Evolutionary conservation across 495 filamentous ascomycete genomes (phyloP).

Genomic region (Echria macrotheca): DNA sequence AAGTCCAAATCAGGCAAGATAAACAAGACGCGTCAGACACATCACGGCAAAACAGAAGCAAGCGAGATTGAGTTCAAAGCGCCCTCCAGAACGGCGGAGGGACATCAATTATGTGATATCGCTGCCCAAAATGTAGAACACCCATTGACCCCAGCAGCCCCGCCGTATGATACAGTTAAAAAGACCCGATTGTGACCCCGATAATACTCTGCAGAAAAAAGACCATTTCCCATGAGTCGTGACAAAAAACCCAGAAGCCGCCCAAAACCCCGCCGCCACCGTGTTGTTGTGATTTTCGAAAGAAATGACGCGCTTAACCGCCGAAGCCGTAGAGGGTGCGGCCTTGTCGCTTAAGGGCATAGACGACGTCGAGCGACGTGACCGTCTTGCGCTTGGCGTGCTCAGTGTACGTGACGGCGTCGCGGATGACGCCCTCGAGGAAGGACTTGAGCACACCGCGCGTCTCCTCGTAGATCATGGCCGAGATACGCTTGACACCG

Average conservation of each 20-base stretch:
- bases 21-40: conserved; percentile 11
- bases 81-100: conserved; percentile 7
- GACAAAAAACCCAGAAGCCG: conserved; percentile 11
- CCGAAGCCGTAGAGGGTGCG: conserved; percentile 96
- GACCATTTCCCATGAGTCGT: conserved; percentile 21
- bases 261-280: conserved; percentile 2
- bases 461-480: conserved; percentile 99
- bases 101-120: conserved; percentile 21
- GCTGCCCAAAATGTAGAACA: conserved; percentile 13
- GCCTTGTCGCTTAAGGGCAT: conserved; percentile 88
- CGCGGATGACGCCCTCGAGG: conserved; percentile 99
- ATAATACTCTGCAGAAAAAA: conserved; percentile 7
- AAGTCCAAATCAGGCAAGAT: no score
- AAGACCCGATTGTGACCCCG: conserved; percentile 1
- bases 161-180: conserved; percentile 16
- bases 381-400: conserved; percentile 98
- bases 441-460: conserved; percentile 99
- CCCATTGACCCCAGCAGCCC: conserved; percentile 9
- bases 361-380: conserved; percentile 90
- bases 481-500: conserved; percentile 99
- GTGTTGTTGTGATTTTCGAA: background rate
- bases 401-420: conserved; percentile 97
- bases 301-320: conserved; percentile 55
- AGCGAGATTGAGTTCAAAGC: conserved; percentile 13
- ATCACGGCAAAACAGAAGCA: background rate